A percentile compares a stretch with the other conserved stretches of the same genome.
These are phyloP conservation scores for Rhizophagus clarus DNA, from an alignment of 192 early-diverging fungal species.

Conservation along the genomic window DNA sequence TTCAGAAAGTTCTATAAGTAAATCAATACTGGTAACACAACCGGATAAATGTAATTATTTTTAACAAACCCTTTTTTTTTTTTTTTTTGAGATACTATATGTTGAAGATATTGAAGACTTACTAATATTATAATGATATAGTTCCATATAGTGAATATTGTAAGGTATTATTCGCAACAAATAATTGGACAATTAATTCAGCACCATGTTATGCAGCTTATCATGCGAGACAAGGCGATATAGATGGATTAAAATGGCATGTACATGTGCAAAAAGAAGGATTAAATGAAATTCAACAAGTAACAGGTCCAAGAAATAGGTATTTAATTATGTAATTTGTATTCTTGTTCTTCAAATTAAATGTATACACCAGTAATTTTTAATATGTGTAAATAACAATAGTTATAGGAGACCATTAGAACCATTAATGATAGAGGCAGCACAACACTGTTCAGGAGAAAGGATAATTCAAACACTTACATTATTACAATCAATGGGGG, in stretches of 20 bases:
- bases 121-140: too few relatives aligned
- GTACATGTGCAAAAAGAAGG: background rate
- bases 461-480: background rate
- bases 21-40: background rate
- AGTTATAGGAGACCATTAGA: slow-evolving; percentile 16
- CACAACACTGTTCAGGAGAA: background rate
- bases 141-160: slow-evolving; percentile 6
- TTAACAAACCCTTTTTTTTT: background rate
- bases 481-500: background rate
- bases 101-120: too few relatives aligned
- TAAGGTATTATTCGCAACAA: background rate
- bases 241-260: slow-evolving; percentile 10
- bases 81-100: background rate
- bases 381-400: background rate
- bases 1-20: background rate
- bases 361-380: too few relatives aligned
- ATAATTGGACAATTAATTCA: slow-evolving; percentile 2
- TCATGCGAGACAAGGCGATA: background rate
- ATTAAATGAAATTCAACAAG: background rate
- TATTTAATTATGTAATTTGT: background rate
- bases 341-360: too few relatives aligned
- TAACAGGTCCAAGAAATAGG: slow-evolving; percentile 14
- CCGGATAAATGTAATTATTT: background rate
- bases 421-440: slow-evolving; percentile 3
- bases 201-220: slow-evolving; percentile 21